phyloP scores from a whole-genome alignment of 2,329 filamentous ascomycete species.

The Remersonia thermophila region DNA sequence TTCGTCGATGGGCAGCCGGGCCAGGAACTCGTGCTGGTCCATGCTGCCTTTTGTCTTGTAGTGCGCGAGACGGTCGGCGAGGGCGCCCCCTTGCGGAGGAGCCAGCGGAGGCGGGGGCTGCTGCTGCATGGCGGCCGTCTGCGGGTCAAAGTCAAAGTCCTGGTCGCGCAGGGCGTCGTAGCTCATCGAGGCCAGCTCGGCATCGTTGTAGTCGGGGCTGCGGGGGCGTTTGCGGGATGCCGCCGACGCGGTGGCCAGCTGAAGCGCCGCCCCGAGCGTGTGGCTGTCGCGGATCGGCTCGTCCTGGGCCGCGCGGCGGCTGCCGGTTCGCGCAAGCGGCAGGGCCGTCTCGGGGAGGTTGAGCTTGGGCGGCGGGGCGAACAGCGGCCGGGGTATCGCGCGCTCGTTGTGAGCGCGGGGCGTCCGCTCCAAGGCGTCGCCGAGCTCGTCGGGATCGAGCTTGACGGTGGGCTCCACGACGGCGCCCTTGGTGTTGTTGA shows the following conservation, averaged over 20 bases:
- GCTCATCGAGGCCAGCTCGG: conserved; percentile 40
- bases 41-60: conserved; percentile 31
- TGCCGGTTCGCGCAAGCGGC: conserved; percentile 10
- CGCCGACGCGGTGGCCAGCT: conserved; percentile 18
- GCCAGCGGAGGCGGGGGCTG: conserved; percentile 5
- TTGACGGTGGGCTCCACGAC: conserved; percentile 20
- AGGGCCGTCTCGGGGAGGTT: conserved; percentile 2
- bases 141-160: conserved; percentile 45
- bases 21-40: conserved; percentile 40
- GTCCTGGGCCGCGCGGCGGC: neutral
- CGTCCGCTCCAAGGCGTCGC: conserved; percentile 19
- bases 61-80: conserved; percentile 38
- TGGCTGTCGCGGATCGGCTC: neutral
- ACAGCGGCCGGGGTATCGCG: conserved; percentile 1
- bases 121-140: conserved; percentile 29
- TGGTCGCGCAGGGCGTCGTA: conserved; percentile 38
- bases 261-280: neutral
- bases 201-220: conserved; percentile 45
- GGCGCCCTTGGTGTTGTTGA: conserved; percentile 17
- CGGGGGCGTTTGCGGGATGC: conserved; percentile 26
- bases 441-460: conserved; percentile 19
- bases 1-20: conserved; percentile 39
- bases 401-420: conserved; percentile 12
- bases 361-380: conserved; percentile 1
- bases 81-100: conserved; percentile 26